phyloP scores from a whole-genome alignment of 1,284 basidiomycete species.

The Trichosporon faecale region DNA sequence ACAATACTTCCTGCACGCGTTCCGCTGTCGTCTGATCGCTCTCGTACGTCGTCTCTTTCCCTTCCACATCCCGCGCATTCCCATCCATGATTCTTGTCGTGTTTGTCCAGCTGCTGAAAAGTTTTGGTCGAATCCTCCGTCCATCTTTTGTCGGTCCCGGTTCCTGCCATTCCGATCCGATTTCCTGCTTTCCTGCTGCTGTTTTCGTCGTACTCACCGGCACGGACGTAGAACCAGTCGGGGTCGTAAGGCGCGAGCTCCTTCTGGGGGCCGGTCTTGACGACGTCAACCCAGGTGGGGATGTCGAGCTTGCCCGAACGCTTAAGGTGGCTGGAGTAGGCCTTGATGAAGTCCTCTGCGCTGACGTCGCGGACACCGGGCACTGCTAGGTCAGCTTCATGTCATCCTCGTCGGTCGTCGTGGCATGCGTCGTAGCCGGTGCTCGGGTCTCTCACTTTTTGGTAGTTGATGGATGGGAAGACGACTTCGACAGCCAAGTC shows the following conservation, averaged over 20 bases:
- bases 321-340: constrained; percentile 72
- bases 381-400: constrained; percentile 8
- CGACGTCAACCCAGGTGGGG: constrained; percentile 97
- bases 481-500: constrained; percentile 10
- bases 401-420: constrained; percentile 9
- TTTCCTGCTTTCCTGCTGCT: constrained; percentile 2
- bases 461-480: constrained; percentile 11
- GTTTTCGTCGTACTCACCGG: constrained; percentile 60
- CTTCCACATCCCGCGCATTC: not conserved
- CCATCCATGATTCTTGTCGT: not conserved
- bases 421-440: not conserved
- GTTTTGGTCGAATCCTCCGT: not conserved
- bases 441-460: constrained; percentile 9
- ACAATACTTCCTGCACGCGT: not conserved
- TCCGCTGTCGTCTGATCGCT: not conserved
- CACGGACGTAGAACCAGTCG: constrained; percentile 99
- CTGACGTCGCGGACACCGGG: constrained; percentile 26
- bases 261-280: constrained; percentile 97
- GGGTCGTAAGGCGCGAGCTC: constrained; percentile 98
- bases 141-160: not conserved
- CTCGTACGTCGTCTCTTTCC: not conserved
- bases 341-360: constrained; percentile 70
- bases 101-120: not conserved
- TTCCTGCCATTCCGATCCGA: not conserved
- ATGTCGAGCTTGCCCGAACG: constrained; percentile 82